Base-by-base conservation (phyloP, 176 grass and related monocot genomes). In the Oropetium thomaeum region DNA sequence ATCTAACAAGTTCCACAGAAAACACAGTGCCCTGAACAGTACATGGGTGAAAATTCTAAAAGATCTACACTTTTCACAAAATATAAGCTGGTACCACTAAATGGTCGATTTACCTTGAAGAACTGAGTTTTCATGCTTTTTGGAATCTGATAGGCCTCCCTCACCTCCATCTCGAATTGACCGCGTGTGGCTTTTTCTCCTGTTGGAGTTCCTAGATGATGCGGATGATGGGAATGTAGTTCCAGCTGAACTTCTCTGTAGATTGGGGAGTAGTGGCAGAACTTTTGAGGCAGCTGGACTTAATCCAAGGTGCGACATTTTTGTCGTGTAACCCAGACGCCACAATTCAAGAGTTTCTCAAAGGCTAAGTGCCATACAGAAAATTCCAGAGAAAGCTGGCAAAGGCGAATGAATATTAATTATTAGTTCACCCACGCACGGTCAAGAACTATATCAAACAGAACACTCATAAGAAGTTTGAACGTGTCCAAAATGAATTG, bases 91-190 rank as follows among this genome's bases (percentile, higher is more conserved):
- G 3, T 27, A 11, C 14, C 8, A 38, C 10, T 4, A 31, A 48
- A n/a, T 27, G 14, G 30, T 9, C 11, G 9, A 47, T 16, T 26
- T 74, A 88, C 86, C 86, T 83, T 88, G 67, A 16, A 61, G 68
- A 62, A 87, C 35, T 67, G 74, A 83, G 40, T 78, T 73, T 25
- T 40, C 59, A 74, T 69, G 72, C 28, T 69, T 75, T 59, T 76
- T 81, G 63, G 69, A 45, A 68, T 88, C 86, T 69, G 86, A 83
- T 71, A 83, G 34, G 1, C 44, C 45, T 28, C 86, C 80, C 69
- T 88, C 75, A 12, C 74, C 62, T 30, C 71, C 86, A 23, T 88
- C 86, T 62, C 69, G 72, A 62, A 88, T 58, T 64, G 86, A 88
- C 45, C 39, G 64, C 39, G 70, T 67, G 35, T 54, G 62, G 12